Conservation (phyloP, 106 monocot genomes). For the Acanthochlamys bracteata region DNA sequence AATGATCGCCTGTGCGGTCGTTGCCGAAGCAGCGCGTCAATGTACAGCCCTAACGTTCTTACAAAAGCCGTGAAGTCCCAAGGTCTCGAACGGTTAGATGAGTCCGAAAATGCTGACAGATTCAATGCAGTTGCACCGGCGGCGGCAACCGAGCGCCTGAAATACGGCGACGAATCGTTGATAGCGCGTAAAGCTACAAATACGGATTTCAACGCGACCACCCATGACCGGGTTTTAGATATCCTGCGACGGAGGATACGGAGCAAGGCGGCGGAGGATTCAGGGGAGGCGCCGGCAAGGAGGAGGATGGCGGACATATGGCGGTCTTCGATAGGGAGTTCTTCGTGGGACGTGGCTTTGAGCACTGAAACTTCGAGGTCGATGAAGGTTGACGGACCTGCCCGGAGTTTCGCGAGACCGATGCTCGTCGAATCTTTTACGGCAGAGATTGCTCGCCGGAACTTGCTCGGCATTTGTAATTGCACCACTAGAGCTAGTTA, state of each 20-base stretch:
- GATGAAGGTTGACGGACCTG: neutral
- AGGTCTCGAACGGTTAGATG: slow-evolving; percentile 12
- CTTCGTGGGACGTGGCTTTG: slow-evolving; percentile 62
- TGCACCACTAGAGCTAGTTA: too few relatives aligned
- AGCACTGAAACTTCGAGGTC: slow-evolving; percentile 44
- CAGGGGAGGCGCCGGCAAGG: slow-evolving; percentile 26
- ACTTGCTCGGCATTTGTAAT: slow-evolving; percentile 53
- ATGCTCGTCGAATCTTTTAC: slow-evolving; percentile 73
- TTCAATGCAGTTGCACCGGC: slow-evolving; percentile 23
- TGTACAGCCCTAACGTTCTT: slow-evolving; percentile 51
- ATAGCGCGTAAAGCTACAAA: slow-evolving; percentile 22
- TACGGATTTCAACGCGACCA: slow-evolving; percentile 69
- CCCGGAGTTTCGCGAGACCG: slow-evolving; percentile 33
- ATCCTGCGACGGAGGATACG: slow-evolving; percentile 37
- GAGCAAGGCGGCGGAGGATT: slow-evolving; percentile 20
- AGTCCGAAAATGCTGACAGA: slow-evolving; percentile 37
- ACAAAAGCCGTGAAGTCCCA: slow-evolving; percentile 72
- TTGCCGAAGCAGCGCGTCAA: slow-evolving; percentile 29
- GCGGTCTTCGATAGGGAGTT: slow-evolving; percentile 21
- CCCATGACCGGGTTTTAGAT: slow-evolving; percentile 42
- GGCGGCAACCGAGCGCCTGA: slow-evolving; percentile 30
- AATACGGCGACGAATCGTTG: slow-evolving; percentile 25
- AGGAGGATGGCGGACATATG: slow-evolving; percentile 27
- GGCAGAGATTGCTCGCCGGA: slow-evolving; percentile 35
- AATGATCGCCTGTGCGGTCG: slow-evolving; percentile 1